Evolutionary conservation across 1,284 basidiomycete genomes (phyloP).

Genomic region (Mycena sp.): DNA sequence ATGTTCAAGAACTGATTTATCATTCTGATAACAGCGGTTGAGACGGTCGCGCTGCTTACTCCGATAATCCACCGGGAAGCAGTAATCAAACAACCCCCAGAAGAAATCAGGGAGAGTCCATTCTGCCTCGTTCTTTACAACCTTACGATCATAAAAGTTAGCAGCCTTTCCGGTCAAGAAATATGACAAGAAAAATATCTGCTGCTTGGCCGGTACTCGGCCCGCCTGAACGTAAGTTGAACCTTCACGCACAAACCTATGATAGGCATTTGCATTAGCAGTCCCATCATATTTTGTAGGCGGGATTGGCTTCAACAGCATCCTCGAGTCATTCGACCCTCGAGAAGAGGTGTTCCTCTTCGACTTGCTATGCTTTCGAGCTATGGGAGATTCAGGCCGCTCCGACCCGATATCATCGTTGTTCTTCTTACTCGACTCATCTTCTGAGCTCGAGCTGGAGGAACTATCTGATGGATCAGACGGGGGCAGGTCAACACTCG

Average conservation of each 20-base stretch:
- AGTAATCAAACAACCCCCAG: neutral
- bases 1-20: neutral
- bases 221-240: conserved; percentile 1
- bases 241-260: neutral
- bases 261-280: neutral
- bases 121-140: neutral
- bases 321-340: neutral
- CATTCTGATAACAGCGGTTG: neutral
- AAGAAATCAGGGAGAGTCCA: neutral
- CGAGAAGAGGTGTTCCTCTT: neutral
- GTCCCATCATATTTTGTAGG: too few relatives aligned
- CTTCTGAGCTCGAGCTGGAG: neutral
- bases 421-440: neutral
- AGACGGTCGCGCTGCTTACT: neutral
- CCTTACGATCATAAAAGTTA: conserved; percentile 7
- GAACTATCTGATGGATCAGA: conserved; percentile 14
- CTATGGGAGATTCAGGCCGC: neutral
- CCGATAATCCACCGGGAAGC: conserved; percentile 13
- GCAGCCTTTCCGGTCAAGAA: conserved; percentile 1
- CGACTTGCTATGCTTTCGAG: neutral
- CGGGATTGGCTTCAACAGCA: too few relatives aligned
- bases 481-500: neutral
- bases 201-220: neutral
- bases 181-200: conserved; percentile 13
- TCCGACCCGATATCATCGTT: neutral